These are phyloP conservation scores for Eucalyptus marginata DNA, from an alignment of 345 rosid species.

Conservation along the genomic window DNA sequence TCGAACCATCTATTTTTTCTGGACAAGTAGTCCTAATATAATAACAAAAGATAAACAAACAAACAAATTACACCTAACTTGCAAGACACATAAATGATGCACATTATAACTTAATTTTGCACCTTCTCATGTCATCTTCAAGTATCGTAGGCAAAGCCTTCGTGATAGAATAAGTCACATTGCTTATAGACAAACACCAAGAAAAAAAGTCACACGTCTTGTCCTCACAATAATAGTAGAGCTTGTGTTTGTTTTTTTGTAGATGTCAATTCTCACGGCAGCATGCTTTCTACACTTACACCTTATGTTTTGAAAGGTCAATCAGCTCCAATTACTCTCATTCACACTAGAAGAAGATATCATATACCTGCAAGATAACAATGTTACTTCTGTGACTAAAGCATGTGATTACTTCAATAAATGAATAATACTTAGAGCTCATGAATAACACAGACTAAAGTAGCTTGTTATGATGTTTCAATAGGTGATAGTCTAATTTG, in stretches of 20 bases:
- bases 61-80: too few species aligned
- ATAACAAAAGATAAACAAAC: too few species aligned
- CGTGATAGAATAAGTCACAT: background rate
- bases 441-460: too few species aligned
- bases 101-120: too few species aligned
- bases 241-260: background rate
- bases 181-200: background rate
- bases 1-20: too few species aligned
- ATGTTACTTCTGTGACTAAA: background rate
- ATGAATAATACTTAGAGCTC: background rate
- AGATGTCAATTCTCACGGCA: background rate
- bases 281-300: background rate
- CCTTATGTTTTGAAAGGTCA: background rate
- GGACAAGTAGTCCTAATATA: too few species aligned
- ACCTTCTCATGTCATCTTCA: background rate
- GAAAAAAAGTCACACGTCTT: background rate
- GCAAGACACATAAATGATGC: too few species aligned
- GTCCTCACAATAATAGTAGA: background rate
- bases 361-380: background rate
- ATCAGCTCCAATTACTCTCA: background rate
- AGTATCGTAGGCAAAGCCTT: background rate
- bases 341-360: background rate
- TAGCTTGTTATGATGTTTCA: background rate
- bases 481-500: background rate
- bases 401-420: background rate